Conservation (phyloP, 106 monocot species). For the Chionographis japonica region DNA sequence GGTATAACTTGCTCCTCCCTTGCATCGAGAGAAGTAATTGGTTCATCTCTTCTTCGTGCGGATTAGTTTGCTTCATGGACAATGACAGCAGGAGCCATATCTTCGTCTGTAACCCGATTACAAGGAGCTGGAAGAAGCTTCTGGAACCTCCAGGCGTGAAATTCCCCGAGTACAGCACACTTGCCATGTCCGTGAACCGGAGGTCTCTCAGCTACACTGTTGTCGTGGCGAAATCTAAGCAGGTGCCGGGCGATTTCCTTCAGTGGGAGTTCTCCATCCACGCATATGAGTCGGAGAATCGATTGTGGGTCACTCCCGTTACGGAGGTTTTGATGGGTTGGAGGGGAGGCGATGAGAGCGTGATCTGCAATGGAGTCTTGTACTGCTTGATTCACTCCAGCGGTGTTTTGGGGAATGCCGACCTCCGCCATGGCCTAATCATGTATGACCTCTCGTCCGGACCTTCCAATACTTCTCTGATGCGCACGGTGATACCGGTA, state of each 20-base stretch:
- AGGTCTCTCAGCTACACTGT: conserved; percentile 41
- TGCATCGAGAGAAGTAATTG: conserved; percentile 73
- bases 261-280: conserved; percentile 74
- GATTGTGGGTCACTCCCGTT: conserved; percentile 41
- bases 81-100: conserved; percentile 57
- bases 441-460: conserved; percentile 44
- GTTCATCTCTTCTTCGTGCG: conserved; percentile 69
- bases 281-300: conserved; percentile 48
- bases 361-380: conserved; percentile 66
- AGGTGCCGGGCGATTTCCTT: conserved; percentile 62
- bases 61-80: conserved; percentile 89
- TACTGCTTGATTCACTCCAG: conserved; percentile 74
- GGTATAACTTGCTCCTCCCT: conserved; percentile 74
- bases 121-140: conserved; percentile 53
- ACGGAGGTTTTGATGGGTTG: conserved; percentile 66
- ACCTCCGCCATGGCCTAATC: conserved; percentile 58
- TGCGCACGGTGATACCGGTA: conserved; percentile 32
- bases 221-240: conserved; percentile 56
- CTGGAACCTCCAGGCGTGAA: conserved; percentile 41
- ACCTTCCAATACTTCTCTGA: conserved; percentile 24
- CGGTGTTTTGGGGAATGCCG: conserved; percentile 39
- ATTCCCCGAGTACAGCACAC: conserved; percentile 67
- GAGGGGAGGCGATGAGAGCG: conserved; percentile 89
- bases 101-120: conserved; percentile 84
- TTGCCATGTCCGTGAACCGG: conserved; percentile 51